These are phyloP conservation scores for Hyaloscypha hepaticicola DNA, from an alignment of 495 filamentous ascomycete species.

Conservation along the genomic window DNA sequence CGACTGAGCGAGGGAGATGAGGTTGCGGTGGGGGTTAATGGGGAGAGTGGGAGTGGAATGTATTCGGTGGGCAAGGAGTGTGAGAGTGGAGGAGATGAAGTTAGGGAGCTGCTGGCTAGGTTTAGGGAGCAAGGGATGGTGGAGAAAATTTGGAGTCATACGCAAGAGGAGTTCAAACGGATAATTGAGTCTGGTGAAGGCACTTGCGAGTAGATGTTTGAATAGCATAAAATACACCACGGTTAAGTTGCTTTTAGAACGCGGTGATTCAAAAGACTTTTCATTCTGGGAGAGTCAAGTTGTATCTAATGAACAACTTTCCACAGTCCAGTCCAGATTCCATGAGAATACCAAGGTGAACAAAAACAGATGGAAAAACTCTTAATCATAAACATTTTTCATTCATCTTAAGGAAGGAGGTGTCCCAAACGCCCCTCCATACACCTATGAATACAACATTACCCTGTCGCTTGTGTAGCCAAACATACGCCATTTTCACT, in stretches of 20 bases:
- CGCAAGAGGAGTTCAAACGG: conserved; percentile 44
- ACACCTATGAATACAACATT: neutral
- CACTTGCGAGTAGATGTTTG: neutral
- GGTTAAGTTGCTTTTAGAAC: too few relatives aligned
- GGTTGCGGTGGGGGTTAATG: conserved; percentile 43
- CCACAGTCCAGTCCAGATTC: neutral
- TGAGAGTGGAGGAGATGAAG: conserved; percentile 37
- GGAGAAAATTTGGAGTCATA: conserved; percentile 50
- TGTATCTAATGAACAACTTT: neutral
- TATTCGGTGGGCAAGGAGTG: conserved; percentile 50
- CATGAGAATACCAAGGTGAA: neutral
- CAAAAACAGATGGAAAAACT: neutral
- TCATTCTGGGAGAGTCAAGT: too few relatives aligned
- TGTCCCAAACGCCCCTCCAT: neutral
- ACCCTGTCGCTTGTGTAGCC: neutral
- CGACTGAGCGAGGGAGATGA: conserved; percentile 31
- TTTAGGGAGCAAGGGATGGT: conserved; percentile 44
- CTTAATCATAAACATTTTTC: conserved; percentile 2
- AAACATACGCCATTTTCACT: neutral
- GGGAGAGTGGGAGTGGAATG: conserved; percentile 49
- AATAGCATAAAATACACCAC: too few relatives aligned
- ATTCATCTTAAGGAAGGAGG: neutral
- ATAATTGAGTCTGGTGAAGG: conserved; percentile 22
- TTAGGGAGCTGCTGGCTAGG: conserved; percentile 37
- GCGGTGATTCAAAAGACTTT: too few relatives aligned